Conservation (phyloP, 2,329 filamentous ascomycete species). For the Pseudonectria foliicola region DNA sequence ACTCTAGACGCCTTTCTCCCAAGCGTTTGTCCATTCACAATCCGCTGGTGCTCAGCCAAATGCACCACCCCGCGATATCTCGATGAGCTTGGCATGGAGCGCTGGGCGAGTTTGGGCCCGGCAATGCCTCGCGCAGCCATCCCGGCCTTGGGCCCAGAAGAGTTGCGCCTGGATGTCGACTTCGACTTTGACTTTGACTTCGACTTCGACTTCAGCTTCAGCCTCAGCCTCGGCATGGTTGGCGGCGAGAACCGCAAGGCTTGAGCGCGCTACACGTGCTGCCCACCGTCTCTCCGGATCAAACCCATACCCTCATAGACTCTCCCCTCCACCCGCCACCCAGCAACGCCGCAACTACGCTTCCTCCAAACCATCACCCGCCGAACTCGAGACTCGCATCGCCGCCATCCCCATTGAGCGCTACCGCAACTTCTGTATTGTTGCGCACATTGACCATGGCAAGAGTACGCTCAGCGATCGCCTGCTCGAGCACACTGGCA, state of each 20-base stretch:
- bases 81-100: constrained; percentile 32
- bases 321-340: no score
- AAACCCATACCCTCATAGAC: no score
- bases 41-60: constrained; percentile 9
- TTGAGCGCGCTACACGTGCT: neutral
- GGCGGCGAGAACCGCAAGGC: no score
- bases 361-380: constrained; percentile 23
- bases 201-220: neutral
- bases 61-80: constrained; percentile 16
- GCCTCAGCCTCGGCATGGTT: neutral
- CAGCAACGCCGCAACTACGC: neutral
- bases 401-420: constrained; percentile 69
- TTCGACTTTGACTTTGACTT: no score
- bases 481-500: constrained; percentile 87
- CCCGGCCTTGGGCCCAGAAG: constrained; percentile 7
- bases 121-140: constrained; percentile 23
- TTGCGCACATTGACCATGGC: constrained; percentile 97
- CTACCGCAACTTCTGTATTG: constrained; percentile 95
- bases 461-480: constrained; percentile 94
- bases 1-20: neutral
- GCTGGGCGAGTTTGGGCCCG: constrained; percentile 31
- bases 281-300: neutral
- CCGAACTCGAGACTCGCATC: constrained; percentile 46
- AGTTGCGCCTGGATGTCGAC: neutral
- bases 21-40: neutral